A percentile compares a stretch with the other conserved stretches of the same genome.
phyloP scores from a whole-genome alignment of 805 yeast species.

The Candida coleopterorum region DNA sequence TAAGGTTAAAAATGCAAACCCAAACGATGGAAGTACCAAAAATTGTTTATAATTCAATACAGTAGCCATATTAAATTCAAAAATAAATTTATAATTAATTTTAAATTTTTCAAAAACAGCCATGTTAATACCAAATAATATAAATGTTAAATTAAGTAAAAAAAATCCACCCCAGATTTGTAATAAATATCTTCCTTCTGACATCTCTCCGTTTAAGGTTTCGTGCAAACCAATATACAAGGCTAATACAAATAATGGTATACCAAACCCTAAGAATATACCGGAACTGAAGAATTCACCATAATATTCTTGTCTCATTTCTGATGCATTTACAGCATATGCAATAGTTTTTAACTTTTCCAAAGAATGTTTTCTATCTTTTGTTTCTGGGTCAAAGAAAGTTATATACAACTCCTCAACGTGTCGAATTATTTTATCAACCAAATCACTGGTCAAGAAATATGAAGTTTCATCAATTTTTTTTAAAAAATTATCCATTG shows the following conservation, averaged over 20 bases:
- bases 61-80: conserved; percentile 74
- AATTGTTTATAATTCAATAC: conserved; percentile 64
- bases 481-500: conserved; percentile 48
- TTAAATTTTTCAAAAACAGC: conserved; percentile 67
- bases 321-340: conserved; percentile 30
- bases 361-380: conserved; percentile 61
- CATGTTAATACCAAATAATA: conserved; percentile 66
- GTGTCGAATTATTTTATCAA: conserved; percentile 58
- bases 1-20: conserved; percentile 52
- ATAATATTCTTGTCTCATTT: conserved; percentile 30
- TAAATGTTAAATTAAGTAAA: conserved; percentile 52
- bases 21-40: conserved; percentile 57
- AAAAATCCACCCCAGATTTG: conserved; percentile 95
- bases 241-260: conserved; percentile 64
- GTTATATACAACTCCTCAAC: conserved; percentile 66
- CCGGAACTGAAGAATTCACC: conserved; percentile 58
- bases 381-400: conserved; percentile 51
- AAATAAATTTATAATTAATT: conserved; percentile 86
- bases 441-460: conserved; percentile 57
- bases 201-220: conserved; percentile 33
- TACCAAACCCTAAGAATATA: conserved; percentile 58
- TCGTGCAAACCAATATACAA: conserved; percentile 47
- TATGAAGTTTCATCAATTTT: conserved; percentile 49
- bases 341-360: conserved; percentile 54
- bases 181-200: conserved; percentile 57